Evolutionary conservation across 345 rosid genomes (phyloP), one percentile per base, ranked within the genome.

Genomic region (Bruguiera sexangula): DNA sequence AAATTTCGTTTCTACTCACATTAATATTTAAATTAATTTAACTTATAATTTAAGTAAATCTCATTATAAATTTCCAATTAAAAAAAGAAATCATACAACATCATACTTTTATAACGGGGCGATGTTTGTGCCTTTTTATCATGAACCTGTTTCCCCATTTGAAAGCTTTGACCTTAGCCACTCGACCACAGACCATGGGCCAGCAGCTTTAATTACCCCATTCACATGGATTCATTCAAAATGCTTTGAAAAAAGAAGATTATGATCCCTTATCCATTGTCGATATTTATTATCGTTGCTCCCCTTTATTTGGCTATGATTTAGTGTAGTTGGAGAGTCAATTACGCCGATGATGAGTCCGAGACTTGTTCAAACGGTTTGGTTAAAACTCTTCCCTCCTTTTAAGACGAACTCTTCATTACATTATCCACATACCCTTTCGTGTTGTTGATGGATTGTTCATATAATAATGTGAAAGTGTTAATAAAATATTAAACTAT

Each of bases 251-350:
- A 43, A 43, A 13, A 18, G 27, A 75, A 36, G 62, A 68, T 36
- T 9, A 20, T 61, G 62, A 39, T 34, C 52, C 26, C 74, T 3
- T 4, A 60, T 56, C 63, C 7, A 8, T 27, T 24, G 9, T 8
- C 60, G 30, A 29, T 0, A 39, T 69, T 31, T 57, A 16, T 46
- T 30, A 26, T 59, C 57, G 15, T 13, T 48, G 11, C 54, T 13
- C 5, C 19, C 5, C 19, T 11, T 43, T 11, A 18, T 0, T 13
- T 43, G 3, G 7, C 24, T 4, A 6, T n/a, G 48, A 29, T 48
- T 34, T 18, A 56, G 20, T 48, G 5, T 8, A 18, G 24, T 32
- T 6, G 18, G 79, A 77, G 74, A 80, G 74, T 71, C 76, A 71
- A 72, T 81, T 66, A 52, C 79, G 77, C 73, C 71, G 48, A 46